Percentiles rank a stretch among this genome's conserved stretches.
Evolutionary conservation across 2,329 filamentous ascomycete genomes (phyloP).

Genomic region (Lachnellula arida): DNA sequence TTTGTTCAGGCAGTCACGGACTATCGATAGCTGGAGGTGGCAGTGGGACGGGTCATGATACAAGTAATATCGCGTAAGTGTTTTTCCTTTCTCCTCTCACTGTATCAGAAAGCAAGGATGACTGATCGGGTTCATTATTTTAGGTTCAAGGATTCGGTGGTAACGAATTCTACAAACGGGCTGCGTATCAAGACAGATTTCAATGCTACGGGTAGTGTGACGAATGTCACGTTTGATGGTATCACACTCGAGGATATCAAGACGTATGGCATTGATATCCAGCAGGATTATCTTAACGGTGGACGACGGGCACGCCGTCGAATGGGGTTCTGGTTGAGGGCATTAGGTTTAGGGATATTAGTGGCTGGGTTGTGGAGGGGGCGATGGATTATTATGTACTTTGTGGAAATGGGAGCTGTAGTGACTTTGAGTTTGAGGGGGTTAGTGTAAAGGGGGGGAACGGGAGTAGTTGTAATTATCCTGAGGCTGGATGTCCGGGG

Average conservation of each 20-base stretch:
- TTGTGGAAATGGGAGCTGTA: conserved; percentile 36
- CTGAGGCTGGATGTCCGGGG: not conserved
- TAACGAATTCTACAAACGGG: conserved; percentile 29
- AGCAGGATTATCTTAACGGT: conserved; percentile 53
- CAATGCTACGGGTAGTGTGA: conserved; percentile 33
- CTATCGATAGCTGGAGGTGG: conserved; percentile 10
- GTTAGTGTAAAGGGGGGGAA: not conserved
- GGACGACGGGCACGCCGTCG: conserved; percentile 39
- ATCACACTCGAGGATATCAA: conserved; percentile 40
- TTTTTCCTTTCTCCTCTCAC: no score
- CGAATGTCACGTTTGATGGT: conserved; percentile 39
- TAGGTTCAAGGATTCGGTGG: conserved; percentile 22
- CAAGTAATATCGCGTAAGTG: conserved; percentile 10
- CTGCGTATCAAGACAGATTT: conserved; percentile 35
- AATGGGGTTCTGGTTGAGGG: conserved; percentile 45
- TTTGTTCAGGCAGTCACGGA: conserved; percentile 10
- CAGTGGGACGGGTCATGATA: conserved; percentile 4
- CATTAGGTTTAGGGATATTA: conserved; percentile 30
- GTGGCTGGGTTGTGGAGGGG: conserved; percentile 24
- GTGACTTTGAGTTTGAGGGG: not conserved
- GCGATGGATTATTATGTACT: conserved; percentile 44
- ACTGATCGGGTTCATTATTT: no score
- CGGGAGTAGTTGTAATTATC: not conserved
- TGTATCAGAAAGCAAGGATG: no score
- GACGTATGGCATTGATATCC: conserved; percentile 45